Conservation (phyloP, 768 basidiomycete genomes). For the Mycena capillaripes region DNA sequence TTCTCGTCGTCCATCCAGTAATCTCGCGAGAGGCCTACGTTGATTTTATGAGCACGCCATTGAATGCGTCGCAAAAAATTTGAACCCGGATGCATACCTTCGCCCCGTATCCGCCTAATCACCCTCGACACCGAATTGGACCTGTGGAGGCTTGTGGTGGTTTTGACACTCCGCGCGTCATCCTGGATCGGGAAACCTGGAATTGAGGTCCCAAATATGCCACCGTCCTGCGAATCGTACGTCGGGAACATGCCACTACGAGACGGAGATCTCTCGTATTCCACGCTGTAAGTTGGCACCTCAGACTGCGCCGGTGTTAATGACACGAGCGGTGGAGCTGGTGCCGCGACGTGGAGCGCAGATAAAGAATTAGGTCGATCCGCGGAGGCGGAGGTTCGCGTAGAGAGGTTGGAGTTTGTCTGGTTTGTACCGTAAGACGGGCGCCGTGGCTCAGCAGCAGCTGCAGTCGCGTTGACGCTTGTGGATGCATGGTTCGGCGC, state of each 20-base stretch:
- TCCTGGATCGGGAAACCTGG: constrained; percentile 95
- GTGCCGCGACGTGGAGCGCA: constrained; percentile 62
- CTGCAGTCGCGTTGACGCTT: constrained; percentile 46
- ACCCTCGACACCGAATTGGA: constrained; percentile 92
- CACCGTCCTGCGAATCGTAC: constrained; percentile 69
- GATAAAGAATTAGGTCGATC: constrained; percentile 74
- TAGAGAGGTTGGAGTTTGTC: constrained; percentile 62
- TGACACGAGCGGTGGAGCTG: constrained; percentile 88
- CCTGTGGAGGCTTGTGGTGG: constrained; percentile 76
- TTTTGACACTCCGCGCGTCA: constrained; percentile 90
- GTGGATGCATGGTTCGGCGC: constrained; percentile 49
- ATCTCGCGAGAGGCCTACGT: constrained; percentile 85
- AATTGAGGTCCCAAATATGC: constrained; percentile 79
- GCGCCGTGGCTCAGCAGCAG: constrained; percentile 67
- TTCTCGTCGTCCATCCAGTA: constrained; percentile 99
- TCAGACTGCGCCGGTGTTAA: constrained; percentile 89
- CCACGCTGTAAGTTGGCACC: constrained; percentile 75
- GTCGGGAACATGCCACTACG: constrained; percentile 64
- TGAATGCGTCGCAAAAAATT: constrained; percentile 2
- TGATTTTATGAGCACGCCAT: background rate
- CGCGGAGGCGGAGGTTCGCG: constrained; percentile 55
- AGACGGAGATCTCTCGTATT: constrained; percentile 72
- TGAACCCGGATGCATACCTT: constrained; percentile 64
- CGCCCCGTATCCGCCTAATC: constrained; percentile 90
- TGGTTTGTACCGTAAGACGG: constrained; percentile 65